Evolutionary conservation across 148 eudicot species (phyloP).

Genomic region (Vaccinium macrocarpon): DNA sequence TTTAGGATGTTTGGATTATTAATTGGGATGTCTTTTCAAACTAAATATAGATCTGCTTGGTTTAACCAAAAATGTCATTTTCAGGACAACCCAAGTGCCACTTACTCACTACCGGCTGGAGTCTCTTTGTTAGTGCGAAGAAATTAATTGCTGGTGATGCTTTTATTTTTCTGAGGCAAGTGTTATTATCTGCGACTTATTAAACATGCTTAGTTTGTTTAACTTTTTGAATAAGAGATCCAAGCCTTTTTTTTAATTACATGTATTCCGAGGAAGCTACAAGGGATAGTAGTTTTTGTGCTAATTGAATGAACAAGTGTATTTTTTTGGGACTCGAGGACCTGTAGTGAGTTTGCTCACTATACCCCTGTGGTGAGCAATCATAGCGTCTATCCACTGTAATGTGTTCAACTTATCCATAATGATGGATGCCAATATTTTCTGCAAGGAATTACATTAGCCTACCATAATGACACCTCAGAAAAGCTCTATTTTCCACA

Average conservation of each 20-base stretch:
- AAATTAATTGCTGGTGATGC: slow-evolving; percentile 96
- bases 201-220: not conserved
- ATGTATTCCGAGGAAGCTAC: not conserved
- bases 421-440: too few species aligned
- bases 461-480: not conserved
- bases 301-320: too few species aligned
- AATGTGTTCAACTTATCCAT: too few species aligned
- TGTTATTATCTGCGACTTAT: slow-evolving; percentile 7
- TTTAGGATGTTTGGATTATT: not conserved
- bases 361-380: too few species aligned
- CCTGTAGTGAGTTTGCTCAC: too few species aligned
- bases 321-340: too few species aligned
- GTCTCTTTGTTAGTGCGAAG: slow-evolving; percentile 94
- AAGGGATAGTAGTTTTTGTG: too few species aligned
- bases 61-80: slow-evolving; percentile 11
- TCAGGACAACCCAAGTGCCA: slow-evolving; percentile 98
- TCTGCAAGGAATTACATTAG: too few species aligned
- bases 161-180: slow-evolving; percentile 84
- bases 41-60: not conserved
- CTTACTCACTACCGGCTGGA: slow-evolving; percentile 96
- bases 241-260: too few species aligned
- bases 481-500: not conserved
- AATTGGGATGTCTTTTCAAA: not conserved
- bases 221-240: not conserved
- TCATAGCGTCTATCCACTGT: too few species aligned